phyloP scores from a whole-genome alignment of 2,329 filamentous ascomycete genomes.

The Microcyclospora tardicrescens region DNA sequence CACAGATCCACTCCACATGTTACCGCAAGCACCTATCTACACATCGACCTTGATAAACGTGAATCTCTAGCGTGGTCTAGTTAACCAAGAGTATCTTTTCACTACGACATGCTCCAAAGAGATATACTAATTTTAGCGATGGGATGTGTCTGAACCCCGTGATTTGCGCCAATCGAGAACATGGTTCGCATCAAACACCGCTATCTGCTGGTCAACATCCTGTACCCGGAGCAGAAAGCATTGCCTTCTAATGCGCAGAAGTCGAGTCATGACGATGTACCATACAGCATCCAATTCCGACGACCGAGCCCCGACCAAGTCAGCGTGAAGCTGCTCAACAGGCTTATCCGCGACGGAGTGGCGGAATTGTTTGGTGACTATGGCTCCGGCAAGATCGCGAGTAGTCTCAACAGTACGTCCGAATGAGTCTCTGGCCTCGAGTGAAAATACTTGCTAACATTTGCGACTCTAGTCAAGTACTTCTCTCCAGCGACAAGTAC shows the following conservation, averaged over 20 bases:
- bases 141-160: too few species aligned
- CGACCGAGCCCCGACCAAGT: constrained; percentile 64
- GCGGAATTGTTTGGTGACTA: constrained; percentile 74
- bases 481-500: constrained; percentile 85
- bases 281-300: constrained; percentile 57
- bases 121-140: too few species aligned
- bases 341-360: constrained; percentile 58
- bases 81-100: too few species aligned
- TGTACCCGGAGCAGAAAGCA: constrained; percentile 53
- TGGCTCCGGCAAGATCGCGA: constrained; percentile 61
- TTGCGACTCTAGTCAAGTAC: constrained; percentile 61
- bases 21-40: too few species aligned
- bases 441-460: background rate
- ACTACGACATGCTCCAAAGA: too few species aligned
- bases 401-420: constrained; percentile 51
- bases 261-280: constrained; percentile 27
- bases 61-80: too few species aligned
- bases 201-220: constrained; percentile 86
- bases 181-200: constrained; percentile 97
- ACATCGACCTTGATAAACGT: too few species aligned
- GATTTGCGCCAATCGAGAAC: too few species aligned
- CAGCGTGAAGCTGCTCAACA: constrained; percentile 51
- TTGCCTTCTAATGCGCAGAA: constrained; percentile 17
- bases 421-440: background rate
- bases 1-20: too few species aligned